These are phyloP conservation scores for Pythium biforme DNA, from an alignment of 352 stramenopile species.

Conservation along the genomic window DNA sequence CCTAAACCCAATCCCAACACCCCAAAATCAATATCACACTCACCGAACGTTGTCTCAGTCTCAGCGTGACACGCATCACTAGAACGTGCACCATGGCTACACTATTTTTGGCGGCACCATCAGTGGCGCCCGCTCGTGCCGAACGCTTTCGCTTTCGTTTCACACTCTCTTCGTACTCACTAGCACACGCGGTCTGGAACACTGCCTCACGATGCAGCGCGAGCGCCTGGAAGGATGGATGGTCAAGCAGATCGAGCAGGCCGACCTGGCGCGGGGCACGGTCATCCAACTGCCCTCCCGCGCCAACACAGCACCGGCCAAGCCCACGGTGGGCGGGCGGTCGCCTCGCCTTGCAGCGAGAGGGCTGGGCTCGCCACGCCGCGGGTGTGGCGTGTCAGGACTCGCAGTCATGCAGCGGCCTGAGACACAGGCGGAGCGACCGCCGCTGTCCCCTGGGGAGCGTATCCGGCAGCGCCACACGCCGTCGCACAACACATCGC, in stretches of 20 bases:
- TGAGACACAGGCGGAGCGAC: conserved; percentile 10
- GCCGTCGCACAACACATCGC: not conserved
- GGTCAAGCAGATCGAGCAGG: conserved; percentile 67
- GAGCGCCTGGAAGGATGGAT: conserved; percentile 76
- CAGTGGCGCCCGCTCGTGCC: not conserved
- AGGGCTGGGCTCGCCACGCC: conserved; percentile 15
- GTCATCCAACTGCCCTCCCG: conserved; percentile 53
- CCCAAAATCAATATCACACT: not conserved
- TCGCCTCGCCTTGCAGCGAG: conserved; percentile 16
- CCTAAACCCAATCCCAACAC: conserved; percentile 9
- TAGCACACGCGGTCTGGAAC: too few species aligned
- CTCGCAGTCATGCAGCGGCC: conserved; percentile 12
- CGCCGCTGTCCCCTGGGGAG: not conserved
- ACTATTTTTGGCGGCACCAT: conserved; percentile 10
- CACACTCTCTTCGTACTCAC: not conserved
- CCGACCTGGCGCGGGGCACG: conserved; percentile 63
- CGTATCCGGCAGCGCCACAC: conserved; percentile 4
- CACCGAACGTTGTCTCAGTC: too few species aligned
- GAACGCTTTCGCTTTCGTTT: not conserved
- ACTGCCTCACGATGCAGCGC: conserved; percentile 48
- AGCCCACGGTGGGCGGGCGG: not conserved
- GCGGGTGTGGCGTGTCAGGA: conserved; percentile 16
- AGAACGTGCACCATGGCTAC: conserved; percentile 7
- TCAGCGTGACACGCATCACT: not conserved
- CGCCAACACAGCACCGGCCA: conserved; percentile 7